Evolutionary conservation across 768 basidiomycete genomes (phyloP), one percentile per base, ranked within the genome.

Genomic region (Rhizopogon vesiculosus): DNA sequence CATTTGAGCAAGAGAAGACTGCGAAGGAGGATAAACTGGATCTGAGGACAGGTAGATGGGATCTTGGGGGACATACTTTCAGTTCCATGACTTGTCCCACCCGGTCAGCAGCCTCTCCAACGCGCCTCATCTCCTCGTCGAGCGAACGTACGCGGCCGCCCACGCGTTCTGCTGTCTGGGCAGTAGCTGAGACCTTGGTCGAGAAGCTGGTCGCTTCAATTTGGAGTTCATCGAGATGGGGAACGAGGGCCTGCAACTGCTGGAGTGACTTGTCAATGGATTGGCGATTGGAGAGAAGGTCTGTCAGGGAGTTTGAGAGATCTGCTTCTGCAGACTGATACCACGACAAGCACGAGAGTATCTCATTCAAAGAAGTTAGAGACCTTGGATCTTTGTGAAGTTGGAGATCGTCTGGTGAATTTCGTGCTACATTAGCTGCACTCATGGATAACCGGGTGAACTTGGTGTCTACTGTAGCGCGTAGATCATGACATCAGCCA

Each of bases 71-170:
- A 66, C 65, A 53, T 58, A 91, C 94, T 82, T 97, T 98, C 61
- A 99, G 83, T 57, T 98, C 97, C 76, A 97, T 89, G 41, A 98
- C 92, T 66, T 93, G 91, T 5, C 84, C 86, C 9, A 98, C 91
- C 50, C 91, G 82, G 56, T 98, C 97, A n/a, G 83, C 84, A 13
- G 94, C 91, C 68, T 93, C 90, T 18, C 86, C 80, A 16, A 99
- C 90, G 53, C 93, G 79, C 16, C 85, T 78, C 86, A 98, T 95
- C 74, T 98, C 93, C 66, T 93, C 88, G 67, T 99, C 97, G 43
- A 99, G 78, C 5, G 83, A 78, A 29, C 89, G 79, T 22, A 99
- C 97, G 48, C 87, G 86, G 33, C 92, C 89, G n/a, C 95, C 93
- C 7, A 99, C 90, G 46, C 95, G 78, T 63, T 94, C 86, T 10